These are phyloP conservation scores for Anthoceros angustus DNA, from an alignment of 225 moss, liverwort and hornwort species.

Conservation along the genomic window DNA sequence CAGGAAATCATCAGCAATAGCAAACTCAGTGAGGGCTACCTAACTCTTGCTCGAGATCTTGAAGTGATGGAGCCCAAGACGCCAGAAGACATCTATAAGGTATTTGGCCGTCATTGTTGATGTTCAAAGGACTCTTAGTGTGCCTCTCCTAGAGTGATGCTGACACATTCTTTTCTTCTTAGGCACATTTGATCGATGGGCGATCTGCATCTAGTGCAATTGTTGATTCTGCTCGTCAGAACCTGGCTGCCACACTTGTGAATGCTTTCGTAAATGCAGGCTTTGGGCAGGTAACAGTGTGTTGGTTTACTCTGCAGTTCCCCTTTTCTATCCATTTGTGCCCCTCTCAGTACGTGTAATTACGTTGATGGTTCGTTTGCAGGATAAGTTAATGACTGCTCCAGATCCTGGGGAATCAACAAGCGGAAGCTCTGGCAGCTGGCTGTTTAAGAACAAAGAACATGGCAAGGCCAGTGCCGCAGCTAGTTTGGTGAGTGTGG, in stretches of 20 bases:
- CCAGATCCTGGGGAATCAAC: conserved; percentile 57
- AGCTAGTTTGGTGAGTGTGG: conserved; percentile 64
- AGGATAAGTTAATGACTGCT: conserved; percentile 95
- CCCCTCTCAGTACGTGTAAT: not conserved
- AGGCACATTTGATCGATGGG: conserved; percentile 98
- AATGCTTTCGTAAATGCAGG: conserved; percentile 98
- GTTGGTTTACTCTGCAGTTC: not conserved
- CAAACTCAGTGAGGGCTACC: conserved; percentile 97
- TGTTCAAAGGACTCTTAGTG: not conserved
- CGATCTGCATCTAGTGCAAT: conserved; percentile 87
- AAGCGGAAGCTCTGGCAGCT: conserved; percentile 64
- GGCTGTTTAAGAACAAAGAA: conserved; percentile 96
- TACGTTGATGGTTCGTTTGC: conserved; percentile 7
- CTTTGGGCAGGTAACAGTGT: conserved; percentile 57
- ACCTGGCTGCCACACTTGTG: conserved; percentile 91
- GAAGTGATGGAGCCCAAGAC: conserved; percentile 99
- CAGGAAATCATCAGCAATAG: conserved; percentile 86
- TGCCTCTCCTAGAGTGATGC: not conserved
- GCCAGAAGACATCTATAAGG: conserved; percentile 98
- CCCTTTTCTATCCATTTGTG: not conserved
- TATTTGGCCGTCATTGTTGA: not conserved
- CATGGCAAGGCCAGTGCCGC: conserved; percentile 98
- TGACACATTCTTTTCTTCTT: conserved; percentile 5
- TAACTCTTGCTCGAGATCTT: conserved; percentile 92
- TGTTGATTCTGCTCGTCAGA: conserved; percentile 93